Evolutionary conservation across 2,329 filamentous ascomycete species (phyloP).

Genomic region (Chaetothyriales sp.): DNA sequence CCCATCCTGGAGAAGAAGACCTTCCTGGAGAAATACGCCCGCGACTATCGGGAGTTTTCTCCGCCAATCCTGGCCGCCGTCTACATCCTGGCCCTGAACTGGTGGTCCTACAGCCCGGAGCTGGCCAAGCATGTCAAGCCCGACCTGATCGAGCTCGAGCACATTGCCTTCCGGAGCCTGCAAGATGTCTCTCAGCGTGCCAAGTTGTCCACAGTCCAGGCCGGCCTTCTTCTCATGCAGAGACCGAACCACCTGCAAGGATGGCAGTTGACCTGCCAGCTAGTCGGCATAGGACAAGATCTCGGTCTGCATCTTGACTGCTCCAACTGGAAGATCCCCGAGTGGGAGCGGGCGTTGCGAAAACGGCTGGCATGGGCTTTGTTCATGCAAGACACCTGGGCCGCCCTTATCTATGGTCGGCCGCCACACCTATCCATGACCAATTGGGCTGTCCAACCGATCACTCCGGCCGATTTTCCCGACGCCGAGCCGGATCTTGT

Average conservation of each 20-base stretch:
- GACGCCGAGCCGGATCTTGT: conserved; percentile 18
- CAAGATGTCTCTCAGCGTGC: conserved; percentile 19
- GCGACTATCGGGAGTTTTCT: conserved; percentile 57
- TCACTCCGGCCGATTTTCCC: conserved; percentile 33
- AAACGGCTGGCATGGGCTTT: conserved; percentile 49
- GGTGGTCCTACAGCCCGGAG: conserved; percentile 52
- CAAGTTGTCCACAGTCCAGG: conserved; percentile 42
- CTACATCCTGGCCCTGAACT: conserved; percentile 72
- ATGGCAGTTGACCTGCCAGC: conserved; percentile 37
- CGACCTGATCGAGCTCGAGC: conserved; percentile 15
- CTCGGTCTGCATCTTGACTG: conserved; percentile 48
- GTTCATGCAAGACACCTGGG: conserved; percentile 52
- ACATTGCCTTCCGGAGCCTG: conserved; percentile 13
- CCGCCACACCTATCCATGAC: conserved; percentile 39
- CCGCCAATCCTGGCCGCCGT: conserved; percentile 64
- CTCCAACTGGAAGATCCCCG: conserved; percentile 45
- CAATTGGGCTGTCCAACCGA: conserved; percentile 40
- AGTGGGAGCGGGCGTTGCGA: conserved; percentile 47
- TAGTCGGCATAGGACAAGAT: conserved; percentile 43
- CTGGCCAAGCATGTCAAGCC: conserved; percentile 15
- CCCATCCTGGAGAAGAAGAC: conserved; percentile 70
- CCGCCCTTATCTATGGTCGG: conserved; percentile 41
- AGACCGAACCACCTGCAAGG: conserved; percentile 30
- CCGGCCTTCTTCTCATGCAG: conserved; percentile 40
- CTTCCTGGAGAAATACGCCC: conserved; percentile 63